Conservation (phyloP, 768 basidiomycete species). For the Podaxis rugospora region DNA sequence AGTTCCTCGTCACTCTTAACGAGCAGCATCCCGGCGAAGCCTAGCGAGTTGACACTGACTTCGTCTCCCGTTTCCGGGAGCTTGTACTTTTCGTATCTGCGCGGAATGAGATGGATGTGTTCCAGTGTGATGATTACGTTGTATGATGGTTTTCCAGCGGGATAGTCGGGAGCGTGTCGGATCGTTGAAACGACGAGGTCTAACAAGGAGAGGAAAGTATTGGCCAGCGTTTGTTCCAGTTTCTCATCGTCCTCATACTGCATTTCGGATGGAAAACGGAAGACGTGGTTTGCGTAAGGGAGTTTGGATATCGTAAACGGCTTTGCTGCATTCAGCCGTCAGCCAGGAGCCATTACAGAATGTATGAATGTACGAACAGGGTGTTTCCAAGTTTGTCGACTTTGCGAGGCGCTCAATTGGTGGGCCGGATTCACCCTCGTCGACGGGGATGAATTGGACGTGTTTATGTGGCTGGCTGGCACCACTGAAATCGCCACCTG, state of each 20-base stretch:
- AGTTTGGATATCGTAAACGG: constrained; percentile 66
- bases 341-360: not conserved
- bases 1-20: constrained; percentile 81
- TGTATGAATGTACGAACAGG: constrained; percentile 33
- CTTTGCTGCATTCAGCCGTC: constrained; percentile 41
- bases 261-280: constrained; percentile 48
- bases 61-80: constrained; percentile 48
- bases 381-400: constrained; percentile 50
- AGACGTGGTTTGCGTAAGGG: constrained; percentile 79
- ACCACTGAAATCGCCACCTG: constrained; percentile 75
- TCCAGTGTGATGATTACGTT: constrained; percentile 79
- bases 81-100: constrained; percentile 56
- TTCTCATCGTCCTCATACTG: constrained; percentile 33
- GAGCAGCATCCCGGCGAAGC: constrained; percentile 86
- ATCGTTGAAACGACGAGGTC: constrained; percentile 74
- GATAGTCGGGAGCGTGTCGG: constrained; percentile 61
- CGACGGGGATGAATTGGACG: constrained; percentile 74
- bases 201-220: constrained; percentile 66
- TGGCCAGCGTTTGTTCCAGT: constrained; percentile 48
- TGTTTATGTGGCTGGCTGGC: constrained; percentile 93
- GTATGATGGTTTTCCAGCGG: constrained; percentile 67
- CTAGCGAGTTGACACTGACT: constrained; percentile 80
- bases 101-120: constrained; percentile 85
- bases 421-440: constrained; percentile 51
- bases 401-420: constrained; percentile 75